These are phyloP conservation scores for Venturia nashicola DNA, from an alignment of 2,329 filamentous ascomycete species.

Conservation along the genomic window DNA sequence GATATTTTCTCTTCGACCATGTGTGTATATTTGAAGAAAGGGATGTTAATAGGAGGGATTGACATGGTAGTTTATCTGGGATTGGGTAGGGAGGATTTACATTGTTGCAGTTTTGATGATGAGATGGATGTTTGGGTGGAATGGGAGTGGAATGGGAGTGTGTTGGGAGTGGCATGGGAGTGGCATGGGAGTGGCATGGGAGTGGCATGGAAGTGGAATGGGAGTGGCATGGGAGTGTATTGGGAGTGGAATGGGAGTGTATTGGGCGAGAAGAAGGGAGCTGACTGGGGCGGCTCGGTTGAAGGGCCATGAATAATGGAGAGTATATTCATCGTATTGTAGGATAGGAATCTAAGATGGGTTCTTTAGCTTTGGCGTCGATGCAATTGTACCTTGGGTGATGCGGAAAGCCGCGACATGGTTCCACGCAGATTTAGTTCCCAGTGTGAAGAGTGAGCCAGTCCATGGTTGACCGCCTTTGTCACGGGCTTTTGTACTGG, in stretches of 20 bases:
- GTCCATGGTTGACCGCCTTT: not conserved
- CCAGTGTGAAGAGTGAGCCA: not conserved
- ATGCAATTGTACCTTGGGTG: not conserved
- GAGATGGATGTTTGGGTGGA: not conserved
- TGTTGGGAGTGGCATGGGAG: not conserved
- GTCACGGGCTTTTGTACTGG: not conserved
- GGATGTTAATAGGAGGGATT: not conserved
- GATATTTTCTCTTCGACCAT: not conserved
- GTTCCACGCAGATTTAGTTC: not conserved
- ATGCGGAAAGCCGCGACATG: not conserved
- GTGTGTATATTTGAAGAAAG: not conserved
- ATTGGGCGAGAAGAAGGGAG: not conserved
- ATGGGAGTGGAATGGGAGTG: too few species aligned
- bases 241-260: too few species aligned
- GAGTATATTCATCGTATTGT: not conserved
- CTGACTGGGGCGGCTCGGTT: not conserved
- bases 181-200: not conserved
- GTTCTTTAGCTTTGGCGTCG: not conserved
- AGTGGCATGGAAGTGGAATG: not conserved
- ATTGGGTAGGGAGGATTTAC: not conserved
- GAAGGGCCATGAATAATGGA: not conserved
- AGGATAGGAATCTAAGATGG: not conserved
- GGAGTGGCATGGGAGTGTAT: not conserved
- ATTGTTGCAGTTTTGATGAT: not conserved
- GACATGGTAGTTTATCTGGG: not conserved